Conservation (phyloP, 1,139 yeast species). For the Taiozyma sp. region DNA sequence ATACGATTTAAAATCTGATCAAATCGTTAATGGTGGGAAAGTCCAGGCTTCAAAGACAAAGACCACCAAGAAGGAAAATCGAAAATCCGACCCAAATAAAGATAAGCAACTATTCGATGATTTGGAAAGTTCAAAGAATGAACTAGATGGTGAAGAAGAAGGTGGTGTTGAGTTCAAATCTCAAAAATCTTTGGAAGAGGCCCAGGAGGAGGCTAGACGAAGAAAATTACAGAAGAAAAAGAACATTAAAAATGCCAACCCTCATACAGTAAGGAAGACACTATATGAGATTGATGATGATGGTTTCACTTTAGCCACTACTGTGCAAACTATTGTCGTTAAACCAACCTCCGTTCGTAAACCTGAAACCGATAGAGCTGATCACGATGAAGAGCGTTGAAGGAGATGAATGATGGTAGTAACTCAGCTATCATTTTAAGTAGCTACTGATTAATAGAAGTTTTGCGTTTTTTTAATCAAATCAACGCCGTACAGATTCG, state of each 20-base stretch:
- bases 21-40: slow-evolving; percentile 13
- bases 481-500: no score
- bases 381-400: background rate
- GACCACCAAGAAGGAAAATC: background rate
- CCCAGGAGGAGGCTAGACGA: slow-evolving; percentile 5
- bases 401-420: background rate
- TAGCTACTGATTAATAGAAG: no score
- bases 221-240: background rate
- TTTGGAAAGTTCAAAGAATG: slow-evolving; percentile 19
- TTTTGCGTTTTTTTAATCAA: no score
- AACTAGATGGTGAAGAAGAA: slow-evolving; percentile 21
- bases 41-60: background rate
- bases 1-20: slow-evolving; percentile 19
- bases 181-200: slow-evolving; percentile 19
- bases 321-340: slow-evolving; percentile 18
- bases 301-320: slow-evolving; percentile 23
- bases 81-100: slow-evolving; percentile 5
- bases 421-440: no score
- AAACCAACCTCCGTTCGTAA: slow-evolving; percentile 7
- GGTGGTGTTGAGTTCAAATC: slow-evolving; percentile 23
- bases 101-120: slow-evolving; percentile 26
- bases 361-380: background rate
- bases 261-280: slow-evolving; percentile 13
- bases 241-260: background rate
- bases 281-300: slow-evolving; percentile 24